Evolutionary conservation across 2,329 filamentous ascomycete genomes (phyloP).

Genomic region (Colletotrichum sp.): DNA sequence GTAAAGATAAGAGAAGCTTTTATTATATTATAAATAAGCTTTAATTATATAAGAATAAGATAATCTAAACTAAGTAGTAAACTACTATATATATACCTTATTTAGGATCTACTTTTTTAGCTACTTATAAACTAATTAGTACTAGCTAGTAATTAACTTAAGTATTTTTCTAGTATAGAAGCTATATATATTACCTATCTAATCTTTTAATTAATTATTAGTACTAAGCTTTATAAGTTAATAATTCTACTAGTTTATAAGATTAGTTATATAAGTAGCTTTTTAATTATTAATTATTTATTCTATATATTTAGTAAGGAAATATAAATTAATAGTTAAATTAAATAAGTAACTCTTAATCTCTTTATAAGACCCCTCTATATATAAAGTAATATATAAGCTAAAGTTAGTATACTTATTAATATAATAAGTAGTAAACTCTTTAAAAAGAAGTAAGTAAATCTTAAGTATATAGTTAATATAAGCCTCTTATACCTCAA

Average conservation of each 20-base stretch:
- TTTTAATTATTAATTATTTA: neutral
- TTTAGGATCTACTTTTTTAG: too few species aligned
- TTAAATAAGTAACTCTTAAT: neutral
- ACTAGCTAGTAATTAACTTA: neutral
- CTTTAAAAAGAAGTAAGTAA: too few species aligned
- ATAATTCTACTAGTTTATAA: neutral
- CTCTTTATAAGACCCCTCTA: neutral
- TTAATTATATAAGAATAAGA: neutral
- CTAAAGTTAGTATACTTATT: neutral
- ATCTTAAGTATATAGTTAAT: too few species aligned
- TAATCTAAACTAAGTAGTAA: too few species aligned
- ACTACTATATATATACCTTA: too few species aligned
- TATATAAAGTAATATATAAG: neutral
- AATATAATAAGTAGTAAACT: too few species aligned
- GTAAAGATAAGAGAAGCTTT: neutral
- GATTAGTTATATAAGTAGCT: neutral
- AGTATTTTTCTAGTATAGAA: neutral
- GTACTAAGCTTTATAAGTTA: neutral
- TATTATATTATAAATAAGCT: neutral
- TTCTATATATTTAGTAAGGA: neutral
- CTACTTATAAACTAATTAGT: too few species aligned
- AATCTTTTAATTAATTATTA: neutral
- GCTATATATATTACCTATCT: neutral
- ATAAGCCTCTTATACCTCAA: too few species aligned
- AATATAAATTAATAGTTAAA: neutral